Evolutionary conservation across 1,284 basidiomycete species (phyloP).

Genomic region (Pterula multifida): DNA sequence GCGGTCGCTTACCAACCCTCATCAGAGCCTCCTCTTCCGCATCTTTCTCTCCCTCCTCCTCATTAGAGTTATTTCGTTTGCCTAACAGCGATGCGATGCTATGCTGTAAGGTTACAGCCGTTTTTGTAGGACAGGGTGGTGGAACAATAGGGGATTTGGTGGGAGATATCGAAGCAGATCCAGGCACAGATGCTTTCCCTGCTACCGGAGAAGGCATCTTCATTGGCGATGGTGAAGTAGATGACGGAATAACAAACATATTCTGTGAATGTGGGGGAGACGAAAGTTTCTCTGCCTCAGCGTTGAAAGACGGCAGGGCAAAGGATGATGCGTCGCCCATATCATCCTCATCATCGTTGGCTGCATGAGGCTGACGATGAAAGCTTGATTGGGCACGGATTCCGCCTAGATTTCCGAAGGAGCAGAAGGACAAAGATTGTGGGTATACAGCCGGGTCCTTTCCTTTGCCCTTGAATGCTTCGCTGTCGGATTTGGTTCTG

Average conservation of each 20-base stretch:
- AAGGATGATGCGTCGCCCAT: slow-evolving; percentile 5
- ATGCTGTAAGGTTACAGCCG: background rate
- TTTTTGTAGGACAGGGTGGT: background rate
- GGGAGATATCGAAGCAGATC: slow-evolving; percentile 20
- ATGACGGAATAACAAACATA: slow-evolving; percentile 39
- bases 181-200: background rate
- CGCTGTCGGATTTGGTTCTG: background rate
- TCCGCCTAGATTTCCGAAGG: background rate
- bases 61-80: background rate
- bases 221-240: slow-evolving; percentile 39
- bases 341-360: background rate
- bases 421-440: background rate
- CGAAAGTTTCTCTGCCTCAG: background rate
- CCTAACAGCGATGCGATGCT: background rate
- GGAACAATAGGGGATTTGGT: slow-evolving; percentile 14
- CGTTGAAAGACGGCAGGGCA: slow-evolving; percentile 1
- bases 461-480: background rate
- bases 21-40: background rate
- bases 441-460: background rate
- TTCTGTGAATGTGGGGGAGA: slow-evolving; percentile 2
- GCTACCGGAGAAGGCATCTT: slow-evolving; percentile 15
- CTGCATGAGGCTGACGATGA: background rate
- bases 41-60: background rate
- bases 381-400: background rate
- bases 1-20: too few species aligned